Conservation (phyloP, 78 protist genomes). For the Guillardia theta region DNA sequence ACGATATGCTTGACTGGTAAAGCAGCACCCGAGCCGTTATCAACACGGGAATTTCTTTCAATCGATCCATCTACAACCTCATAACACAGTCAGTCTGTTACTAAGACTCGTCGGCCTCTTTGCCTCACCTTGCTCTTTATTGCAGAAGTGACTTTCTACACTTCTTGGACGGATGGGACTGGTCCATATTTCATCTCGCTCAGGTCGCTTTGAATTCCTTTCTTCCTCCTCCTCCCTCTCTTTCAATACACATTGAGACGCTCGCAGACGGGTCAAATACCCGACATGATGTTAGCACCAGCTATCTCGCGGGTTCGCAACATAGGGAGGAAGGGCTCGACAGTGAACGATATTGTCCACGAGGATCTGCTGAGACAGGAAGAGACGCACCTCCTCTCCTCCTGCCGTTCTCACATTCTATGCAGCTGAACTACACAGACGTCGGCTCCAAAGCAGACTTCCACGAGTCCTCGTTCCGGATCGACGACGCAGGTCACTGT, state of each 20-base stretch:
- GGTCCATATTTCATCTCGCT: slow-evolving; percentile 30
- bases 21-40: background rate
- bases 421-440: background rate
- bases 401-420: no score
- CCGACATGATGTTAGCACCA: slow-evolving; percentile 29
- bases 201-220: no score
- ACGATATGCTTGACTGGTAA: no score
- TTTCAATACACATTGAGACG: no score
- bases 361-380: background rate
- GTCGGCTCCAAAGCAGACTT: background rate
- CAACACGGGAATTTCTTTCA: slow-evolving; percentile 4
- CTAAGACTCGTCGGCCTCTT: no score
- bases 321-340: background rate
- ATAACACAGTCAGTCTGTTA: no score
- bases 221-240: no score
- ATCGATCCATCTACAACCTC: background rate
- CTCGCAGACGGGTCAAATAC: slow-evolving; percentile 30
- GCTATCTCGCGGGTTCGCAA: slow-evolving; percentile 24
- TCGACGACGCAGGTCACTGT: background rate
- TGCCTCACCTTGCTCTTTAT: no score
- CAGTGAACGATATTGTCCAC: background rate
- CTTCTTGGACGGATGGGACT: slow-evolving; percentile 33
- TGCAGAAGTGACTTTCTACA: background rate
- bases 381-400: no score
- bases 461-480: background rate